phyloP scores from a whole-genome alignment of 805 yeast genomes.

The Metschnikowia borealis region DNA sequence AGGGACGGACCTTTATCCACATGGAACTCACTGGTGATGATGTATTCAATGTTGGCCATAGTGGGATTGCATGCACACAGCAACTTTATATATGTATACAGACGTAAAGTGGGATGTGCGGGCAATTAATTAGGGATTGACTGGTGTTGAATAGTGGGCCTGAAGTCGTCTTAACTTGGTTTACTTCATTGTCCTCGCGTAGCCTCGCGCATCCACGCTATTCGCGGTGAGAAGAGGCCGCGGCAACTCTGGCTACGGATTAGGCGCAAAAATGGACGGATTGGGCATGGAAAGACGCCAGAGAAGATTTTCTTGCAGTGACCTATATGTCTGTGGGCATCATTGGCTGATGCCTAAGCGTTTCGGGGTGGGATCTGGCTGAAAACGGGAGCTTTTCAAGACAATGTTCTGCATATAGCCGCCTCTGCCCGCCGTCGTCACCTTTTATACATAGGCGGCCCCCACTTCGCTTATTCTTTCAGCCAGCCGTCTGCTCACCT shows the following conservation, averaged over 20 bases:
- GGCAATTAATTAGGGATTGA: background rate
- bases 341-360: background rate
- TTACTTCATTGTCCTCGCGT: conserved; percentile 1
- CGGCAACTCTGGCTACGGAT: background rate
- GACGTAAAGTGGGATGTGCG: background rate
- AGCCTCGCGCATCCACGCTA: background rate
- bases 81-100: background rate
- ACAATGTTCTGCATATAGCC: background rate
- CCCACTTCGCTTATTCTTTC: background rate
- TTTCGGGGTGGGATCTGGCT: background rate
- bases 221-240: background rate
- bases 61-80: background rate
- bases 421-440: background rate
- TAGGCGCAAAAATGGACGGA: background rate
- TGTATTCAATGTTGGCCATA: conserved; percentile 46
- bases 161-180: background rate
- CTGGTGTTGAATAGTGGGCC: background rate
- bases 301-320: background rate
- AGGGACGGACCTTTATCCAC: conserved; percentile 69
- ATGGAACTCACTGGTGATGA: conserved; percentile 76
- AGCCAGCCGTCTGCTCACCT: conserved; percentile 1
- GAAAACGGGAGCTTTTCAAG: background rate
- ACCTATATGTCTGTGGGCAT: background rate
- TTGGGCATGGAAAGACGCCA: too few relatives aligned
- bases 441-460: background rate